Base-by-base conservation (phyloP, 1,284 basidiomycete genomes). In the Apiotrichum sp. region DNA sequence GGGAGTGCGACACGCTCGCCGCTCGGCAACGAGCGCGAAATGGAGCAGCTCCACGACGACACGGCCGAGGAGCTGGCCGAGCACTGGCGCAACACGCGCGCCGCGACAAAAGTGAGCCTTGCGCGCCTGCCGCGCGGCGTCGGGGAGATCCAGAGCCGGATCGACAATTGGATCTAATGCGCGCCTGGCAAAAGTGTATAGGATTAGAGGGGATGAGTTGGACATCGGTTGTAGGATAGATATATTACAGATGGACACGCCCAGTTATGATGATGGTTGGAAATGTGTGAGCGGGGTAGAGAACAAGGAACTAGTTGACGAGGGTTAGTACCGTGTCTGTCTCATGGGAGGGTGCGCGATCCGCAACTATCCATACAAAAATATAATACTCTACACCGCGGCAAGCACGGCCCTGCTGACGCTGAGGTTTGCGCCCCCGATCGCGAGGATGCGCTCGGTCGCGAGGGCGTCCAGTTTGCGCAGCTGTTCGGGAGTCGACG, bases 21-120 rank as follows among this genome's bases (percentile, higher is more conserved):
- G 22, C 22, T 22, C 22, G 22, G 22, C 22, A 41, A 41, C 40
- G 10, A 6, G 6, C n/a, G 40, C 40, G n/a, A 10, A 14, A 6
- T 14, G 10, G 40, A 41, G 10, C 22, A 22, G 22, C 22, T 22
- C 22, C 22, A 22, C 22, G 11, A 41, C 44, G 44, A 32, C 44
- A 11, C 31, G 31, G 31, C 22, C 8, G 42, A 43, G 42, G 29
- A 45, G 31, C 22, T 4, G 52, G 87, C 88, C 16, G 88, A 90
- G 72, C 84, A 87, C 57, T 92, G 89, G 89, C 80, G 87, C 70
- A 84, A 84, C 72, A 91, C 89, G 1, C 83, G 86, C 41, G 86
- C 86, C 42, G 88, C 87, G 13, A 86, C 87, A 62, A 84, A 88
- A 13, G 89, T 91, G 14, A 89, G 87, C 16, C 78, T 92, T 6